Conservation (phyloP, 371 early-diverging fungal genomes). For the Sporodiniella umbellata region DNA sequence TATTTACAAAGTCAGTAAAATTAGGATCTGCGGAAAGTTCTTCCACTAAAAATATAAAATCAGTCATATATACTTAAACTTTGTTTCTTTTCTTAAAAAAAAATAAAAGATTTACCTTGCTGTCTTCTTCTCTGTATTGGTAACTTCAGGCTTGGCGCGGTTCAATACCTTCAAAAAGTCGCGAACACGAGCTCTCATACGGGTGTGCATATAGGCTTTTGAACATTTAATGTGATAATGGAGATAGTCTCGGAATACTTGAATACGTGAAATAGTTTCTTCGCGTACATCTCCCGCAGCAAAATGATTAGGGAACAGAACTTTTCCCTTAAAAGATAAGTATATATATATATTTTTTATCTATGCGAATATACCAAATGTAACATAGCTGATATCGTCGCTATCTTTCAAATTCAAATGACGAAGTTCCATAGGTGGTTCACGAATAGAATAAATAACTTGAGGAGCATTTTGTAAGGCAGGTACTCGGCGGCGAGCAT, state of each 20-base stretch:
- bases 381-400: constrained; percentile 83
- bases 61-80: no score
- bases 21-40: constrained; percentile 22
- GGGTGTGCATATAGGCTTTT: constrained; percentile 98
- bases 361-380: constrained; percentile 89
- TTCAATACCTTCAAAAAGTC: constrained; percentile 97
- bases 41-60: constrained; percentile 12
- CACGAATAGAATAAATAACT: constrained; percentile 89
- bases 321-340: constrained; percentile 49
- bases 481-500: constrained; percentile 90
- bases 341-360: no score
- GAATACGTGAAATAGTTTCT: constrained; percentile 89
- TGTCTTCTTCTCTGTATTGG: constrained; percentile 83
- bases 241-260: constrained; percentile 96
- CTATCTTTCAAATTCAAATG: constrained; percentile 73
- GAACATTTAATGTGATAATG: constrained; percentile 99
- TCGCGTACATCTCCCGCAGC: constrained; percentile 68
- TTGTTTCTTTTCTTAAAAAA: neutral
- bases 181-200: constrained; percentile 94
- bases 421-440: constrained; percentile 93
- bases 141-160: constrained; percentile 92
- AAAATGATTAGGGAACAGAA: constrained; percentile 93
- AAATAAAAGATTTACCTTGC: constrained; percentile 59
- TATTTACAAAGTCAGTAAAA: constrained; percentile 1
- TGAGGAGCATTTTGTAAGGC: constrained; percentile 93